Conservation (phyloP, 106 monocot genomes). For the Narthecium ossifragum region DNA sequence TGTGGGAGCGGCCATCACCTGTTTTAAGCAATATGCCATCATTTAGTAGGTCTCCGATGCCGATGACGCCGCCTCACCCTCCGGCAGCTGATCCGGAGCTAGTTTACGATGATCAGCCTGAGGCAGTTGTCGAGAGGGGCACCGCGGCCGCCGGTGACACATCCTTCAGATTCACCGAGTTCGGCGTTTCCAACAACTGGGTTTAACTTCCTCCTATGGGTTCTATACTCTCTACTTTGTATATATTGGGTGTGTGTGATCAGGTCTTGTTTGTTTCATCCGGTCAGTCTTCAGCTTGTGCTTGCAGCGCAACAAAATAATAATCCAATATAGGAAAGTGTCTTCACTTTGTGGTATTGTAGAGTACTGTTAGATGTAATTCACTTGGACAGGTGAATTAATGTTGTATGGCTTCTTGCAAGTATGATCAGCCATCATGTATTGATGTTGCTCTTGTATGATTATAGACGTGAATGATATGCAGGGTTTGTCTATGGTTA, state of each 20-base stretch:
- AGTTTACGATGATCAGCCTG: slow-evolving; percentile 7
- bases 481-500: too few species aligned
- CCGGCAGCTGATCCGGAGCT: not conserved
- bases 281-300: not conserved
- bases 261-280: not conserved
- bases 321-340: too few species aligned
- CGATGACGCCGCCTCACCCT: not conserved
- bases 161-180: slow-evolving; percentile 58
- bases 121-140: slow-evolving; percentile 21
- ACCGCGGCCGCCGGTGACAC: slow-evolving; percentile 47
- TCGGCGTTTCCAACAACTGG: slow-evolving; percentile 45
- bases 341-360: too few species aligned
- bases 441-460: too few species aligned
- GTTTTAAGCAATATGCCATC: not conserved
- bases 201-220: slow-evolving; percentile 24
- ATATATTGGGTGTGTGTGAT: not conserved
- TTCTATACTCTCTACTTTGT: not conserved
- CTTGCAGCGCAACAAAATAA: not conserved
- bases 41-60: not conserved
- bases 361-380: too few species aligned
- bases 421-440: too few species aligned
- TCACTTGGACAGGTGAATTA: too few species aligned
- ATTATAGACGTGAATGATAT: too few species aligned
- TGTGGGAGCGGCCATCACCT: slow-evolving; percentile 42
- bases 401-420: too few species aligned